These are phyloP conservation scores for Mortierella sp. DNA, from an alignment of 371 early-diverging fungal genomes.

Conservation along the genomic window DNA sequence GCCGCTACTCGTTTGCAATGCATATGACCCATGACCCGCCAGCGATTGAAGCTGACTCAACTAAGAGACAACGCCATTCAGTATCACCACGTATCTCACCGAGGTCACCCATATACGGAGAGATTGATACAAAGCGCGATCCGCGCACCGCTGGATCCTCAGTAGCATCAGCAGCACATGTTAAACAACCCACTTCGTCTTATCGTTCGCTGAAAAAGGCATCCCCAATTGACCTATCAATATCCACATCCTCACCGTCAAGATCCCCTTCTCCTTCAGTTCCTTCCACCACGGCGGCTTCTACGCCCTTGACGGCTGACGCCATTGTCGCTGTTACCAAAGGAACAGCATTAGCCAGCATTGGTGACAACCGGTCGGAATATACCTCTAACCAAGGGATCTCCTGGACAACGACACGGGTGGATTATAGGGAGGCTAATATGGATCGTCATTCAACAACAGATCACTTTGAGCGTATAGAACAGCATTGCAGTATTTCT, in stretches of 20 bases:
- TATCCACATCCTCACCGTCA: constrained; percentile 40
- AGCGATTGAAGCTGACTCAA: neutral
- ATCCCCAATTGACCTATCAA: constrained; percentile 36
- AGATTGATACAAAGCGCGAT: neutral
- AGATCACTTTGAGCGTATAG: constrained; percentile 2
- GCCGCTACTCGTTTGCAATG: neutral
- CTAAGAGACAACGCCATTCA: neutral
- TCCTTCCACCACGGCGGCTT: constrained; percentile 29
- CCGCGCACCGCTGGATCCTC: neutral
- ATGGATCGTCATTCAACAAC: neutral
- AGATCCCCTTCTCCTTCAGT: constrained; percentile 50
- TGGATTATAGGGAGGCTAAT: neutral
- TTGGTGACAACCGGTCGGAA: constrained; percentile 20
- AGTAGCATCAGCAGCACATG: neutral
- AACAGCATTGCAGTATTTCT: neutral
- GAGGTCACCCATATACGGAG: neutral
- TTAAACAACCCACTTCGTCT: neutral
- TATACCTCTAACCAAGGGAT: neutral
- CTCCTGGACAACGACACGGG: neutral
- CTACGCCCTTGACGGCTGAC: constrained; percentile 36
- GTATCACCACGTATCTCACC: neutral
- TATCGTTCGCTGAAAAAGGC: constrained; percentile 28
- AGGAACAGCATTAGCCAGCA: constrained; percentile 36
- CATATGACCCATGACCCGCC: neutral
- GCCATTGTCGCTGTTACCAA: constrained; percentile 37